Conservation (phyloP, 2,329 filamentous ascomycete genomes). For the Eutypella sp. region DNA sequence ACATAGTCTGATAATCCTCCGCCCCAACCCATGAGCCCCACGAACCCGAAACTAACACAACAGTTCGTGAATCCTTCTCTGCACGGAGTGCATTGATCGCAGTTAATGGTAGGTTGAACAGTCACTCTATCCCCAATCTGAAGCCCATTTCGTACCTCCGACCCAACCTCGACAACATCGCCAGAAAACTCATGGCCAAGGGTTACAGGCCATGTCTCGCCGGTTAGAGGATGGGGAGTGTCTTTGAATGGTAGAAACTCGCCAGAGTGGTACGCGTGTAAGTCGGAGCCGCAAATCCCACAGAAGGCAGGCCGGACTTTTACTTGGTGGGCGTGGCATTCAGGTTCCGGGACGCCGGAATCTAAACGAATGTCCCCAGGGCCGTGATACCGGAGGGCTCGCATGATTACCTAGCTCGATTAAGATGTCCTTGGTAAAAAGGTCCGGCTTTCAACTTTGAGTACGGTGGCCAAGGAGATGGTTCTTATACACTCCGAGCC, state of each 20-base stretch:
- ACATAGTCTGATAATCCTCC: constrained; percentile 53
- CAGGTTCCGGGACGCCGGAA: constrained; percentile 12
- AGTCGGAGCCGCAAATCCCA: constrained; percentile 31
- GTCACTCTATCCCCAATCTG: constrained; percentile 52
- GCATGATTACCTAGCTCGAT: constrained; percentile 6
- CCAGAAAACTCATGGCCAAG: constrained; percentile 64
- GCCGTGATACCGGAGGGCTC: constrained; percentile 18
- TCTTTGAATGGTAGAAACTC: constrained; percentile 21
- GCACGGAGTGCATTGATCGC: constrained; percentile 52
- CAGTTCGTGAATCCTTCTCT: constrained; percentile 48
- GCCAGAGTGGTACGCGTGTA: constrained; percentile 28
- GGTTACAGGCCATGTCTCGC: constrained; percentile 51
- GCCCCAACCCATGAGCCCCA: constrained; percentile 36
- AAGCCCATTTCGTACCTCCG: constrained; percentile 37
- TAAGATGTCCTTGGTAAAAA: no score
- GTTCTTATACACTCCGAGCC: background rate
- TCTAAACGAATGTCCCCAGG: constrained; percentile 15
- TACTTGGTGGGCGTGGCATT: constrained; percentile 15
- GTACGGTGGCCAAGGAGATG: background rate
- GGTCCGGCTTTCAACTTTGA: no score
- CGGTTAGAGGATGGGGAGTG: constrained; percentile 52
- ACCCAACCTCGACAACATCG: constrained; percentile 53
- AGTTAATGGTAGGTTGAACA: constrained; percentile 56
- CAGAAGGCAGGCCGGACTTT: constrained; percentile 26
- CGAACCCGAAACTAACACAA: constrained; percentile 44